Percentiles rank a stretch among this genome's conserved stretches.
Conservation (phyloP, 2,329 filamentous ascomycete genomes). For the Aureobasidium leucospermi region DNA sequence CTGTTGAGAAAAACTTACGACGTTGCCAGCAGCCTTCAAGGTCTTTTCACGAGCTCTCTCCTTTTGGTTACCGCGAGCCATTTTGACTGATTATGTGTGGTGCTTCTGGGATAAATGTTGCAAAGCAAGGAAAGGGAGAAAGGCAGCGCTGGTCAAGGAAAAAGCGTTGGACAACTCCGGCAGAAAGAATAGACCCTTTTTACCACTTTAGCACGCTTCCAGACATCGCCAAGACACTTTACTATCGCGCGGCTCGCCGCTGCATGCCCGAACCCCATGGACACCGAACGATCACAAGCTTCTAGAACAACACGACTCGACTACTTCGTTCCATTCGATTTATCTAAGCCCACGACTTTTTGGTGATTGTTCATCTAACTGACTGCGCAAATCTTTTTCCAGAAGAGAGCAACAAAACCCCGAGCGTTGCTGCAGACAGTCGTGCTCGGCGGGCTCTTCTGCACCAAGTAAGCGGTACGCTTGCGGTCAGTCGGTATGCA, state of each 20-base stretch:
- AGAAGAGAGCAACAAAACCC: no score
- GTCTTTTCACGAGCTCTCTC: slow-evolving; percentile 88
- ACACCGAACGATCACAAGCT: not conserved
- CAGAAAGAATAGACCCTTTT: slow-evolving; percentile 9
- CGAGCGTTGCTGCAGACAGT: no score
- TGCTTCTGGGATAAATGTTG: not conserved
- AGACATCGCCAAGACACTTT: not conserved
- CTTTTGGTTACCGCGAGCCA: slow-evolving; percentile 95
- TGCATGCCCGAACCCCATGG: not conserved
- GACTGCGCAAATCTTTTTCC: no score
- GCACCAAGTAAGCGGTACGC: no score
- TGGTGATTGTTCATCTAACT: no score
- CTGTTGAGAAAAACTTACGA: slow-evolving; percentile 43
- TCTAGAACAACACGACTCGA: not conserved
- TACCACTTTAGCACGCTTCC: slow-evolving; percentile 1
- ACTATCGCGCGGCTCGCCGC: not conserved
- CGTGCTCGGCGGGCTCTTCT: no score
- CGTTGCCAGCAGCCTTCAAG: slow-evolving; percentile 58
- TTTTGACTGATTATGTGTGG: slow-evolving; percentile 32
- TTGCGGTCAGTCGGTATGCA: no score
- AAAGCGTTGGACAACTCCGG: slow-evolving; percentile 5
- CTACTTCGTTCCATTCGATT: not conserved
- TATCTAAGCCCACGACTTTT: not conserved
- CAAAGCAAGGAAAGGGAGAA: not conserved
- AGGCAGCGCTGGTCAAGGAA: not conserved